phyloP scores from a whole-genome alignment of 2,329 filamentous ascomycete genomes.

The Cladophialophora psammophila region DNA sequence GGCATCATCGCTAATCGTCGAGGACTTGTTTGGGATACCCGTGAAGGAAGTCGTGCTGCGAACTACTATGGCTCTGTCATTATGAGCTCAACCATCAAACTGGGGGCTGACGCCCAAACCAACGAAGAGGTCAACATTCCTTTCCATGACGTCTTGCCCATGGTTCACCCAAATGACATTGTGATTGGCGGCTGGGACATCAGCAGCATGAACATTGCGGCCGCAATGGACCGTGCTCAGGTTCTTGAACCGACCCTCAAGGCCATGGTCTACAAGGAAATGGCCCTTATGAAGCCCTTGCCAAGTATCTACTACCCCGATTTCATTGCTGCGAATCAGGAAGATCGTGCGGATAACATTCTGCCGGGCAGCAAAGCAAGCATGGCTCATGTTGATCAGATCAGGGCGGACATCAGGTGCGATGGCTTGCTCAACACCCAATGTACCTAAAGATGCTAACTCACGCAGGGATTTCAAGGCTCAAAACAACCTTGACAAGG shows the following conservation, averaged over 20 bases:
- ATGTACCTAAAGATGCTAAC: conserved; percentile 16
- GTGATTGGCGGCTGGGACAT: conserved; percentile 98
- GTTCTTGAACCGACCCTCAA: conserved; percentile 97
- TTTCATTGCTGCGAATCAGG: conserved; percentile 99
- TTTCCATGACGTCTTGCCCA: conserved; percentile 91
- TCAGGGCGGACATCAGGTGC: conserved; percentile 88
- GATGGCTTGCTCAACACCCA: conserved; percentile 37
- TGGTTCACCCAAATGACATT: conserved; percentile 96
- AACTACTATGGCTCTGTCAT: conserved; percentile 99
- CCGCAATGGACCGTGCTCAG: conserved; percentile 93
- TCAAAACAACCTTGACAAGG: conserved; percentile 84
- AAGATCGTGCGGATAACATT: conserved; percentile 92
- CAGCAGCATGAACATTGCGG: conserved; percentile 84
- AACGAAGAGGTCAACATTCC: conserved; percentile 93
- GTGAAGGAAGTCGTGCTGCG: conserved; percentile 80
- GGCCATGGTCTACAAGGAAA: conserved; percentile 87
- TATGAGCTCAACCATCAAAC: conserved; percentile 97
- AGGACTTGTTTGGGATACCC: conserved; percentile 87
- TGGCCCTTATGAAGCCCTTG: conserved; percentile 85
- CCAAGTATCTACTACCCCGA: conserved; percentile 98
- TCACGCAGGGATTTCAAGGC: conserved; percentile 80
- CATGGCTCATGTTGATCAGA: conserved; percentile 86
- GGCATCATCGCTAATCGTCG: conserved; percentile 96
- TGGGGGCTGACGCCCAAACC: conserved; percentile 84
- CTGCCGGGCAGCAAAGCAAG: conserved; percentile 83